Evolutionary conservation across 257 asterid species (phyloP).

Genomic region (Solanum arcanum): DNA sequence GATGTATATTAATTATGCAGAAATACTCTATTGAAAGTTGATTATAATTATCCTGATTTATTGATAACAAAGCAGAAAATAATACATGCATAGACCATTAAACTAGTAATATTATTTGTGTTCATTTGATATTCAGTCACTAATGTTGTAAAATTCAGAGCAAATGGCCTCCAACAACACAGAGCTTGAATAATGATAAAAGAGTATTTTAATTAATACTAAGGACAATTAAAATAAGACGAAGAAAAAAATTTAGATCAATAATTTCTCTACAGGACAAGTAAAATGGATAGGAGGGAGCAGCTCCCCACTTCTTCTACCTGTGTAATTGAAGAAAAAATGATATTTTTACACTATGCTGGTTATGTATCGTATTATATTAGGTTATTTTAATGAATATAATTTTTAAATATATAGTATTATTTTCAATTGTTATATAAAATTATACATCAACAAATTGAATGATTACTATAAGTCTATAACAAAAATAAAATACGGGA

Average conservation of each 20-base stretch:
- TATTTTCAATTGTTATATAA: no score
- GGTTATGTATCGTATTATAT: no score
- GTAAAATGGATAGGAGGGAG: not conserved
- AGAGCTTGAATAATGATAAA: not conserved
- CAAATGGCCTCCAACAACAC: not conserved
- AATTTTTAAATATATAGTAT: no score
- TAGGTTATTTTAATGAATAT: no score
- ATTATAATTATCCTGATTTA: not conserved
- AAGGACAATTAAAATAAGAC: no score
- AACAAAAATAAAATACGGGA: no score
- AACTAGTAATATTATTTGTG: not conserved
- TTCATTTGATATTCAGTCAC: not conserved
- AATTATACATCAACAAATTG: no score
- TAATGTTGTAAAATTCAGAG: not conserved
- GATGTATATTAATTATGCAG: not conserved
- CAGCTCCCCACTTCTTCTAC: not conserved
- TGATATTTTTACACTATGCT: not conserved
- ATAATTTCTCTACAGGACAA: no score
- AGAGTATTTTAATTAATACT: no score
- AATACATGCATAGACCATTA: not conserved
- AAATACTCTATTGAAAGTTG: constrained; percentile 1
- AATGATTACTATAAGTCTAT: no score
- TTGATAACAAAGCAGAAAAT: not conserved
- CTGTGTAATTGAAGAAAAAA: not conserved
- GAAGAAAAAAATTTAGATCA: not conserved